Evolutionary conservation across 106 monocot genomes (phyloP).

Genomic region (Phalaenopsis aphrodite): DNA sequence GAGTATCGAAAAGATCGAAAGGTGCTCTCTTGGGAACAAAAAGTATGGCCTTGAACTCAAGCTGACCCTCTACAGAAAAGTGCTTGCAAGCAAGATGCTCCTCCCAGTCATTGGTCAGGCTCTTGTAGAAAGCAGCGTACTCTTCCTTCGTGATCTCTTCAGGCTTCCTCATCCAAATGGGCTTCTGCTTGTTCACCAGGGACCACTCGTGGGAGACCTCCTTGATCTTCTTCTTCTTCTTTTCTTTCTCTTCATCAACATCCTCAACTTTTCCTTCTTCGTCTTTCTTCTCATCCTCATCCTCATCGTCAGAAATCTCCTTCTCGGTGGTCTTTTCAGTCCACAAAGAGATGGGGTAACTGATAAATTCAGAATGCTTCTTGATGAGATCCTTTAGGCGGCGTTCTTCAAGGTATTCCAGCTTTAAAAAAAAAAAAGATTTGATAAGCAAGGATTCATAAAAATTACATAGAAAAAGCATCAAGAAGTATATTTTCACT

Average conservation of each 20-base stretch:
- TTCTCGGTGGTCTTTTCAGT: slow-evolving; percentile 72
- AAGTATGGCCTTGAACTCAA: slow-evolving; percentile 74
- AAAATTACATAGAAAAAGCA: too few relatives aligned
- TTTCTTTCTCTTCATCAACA: slow-evolving; percentile 71
- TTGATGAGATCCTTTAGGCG: slow-evolving; percentile 69
- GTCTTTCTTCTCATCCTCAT: slow-evolving; percentile 73
- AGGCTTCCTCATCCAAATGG: slow-evolving; percentile 85
- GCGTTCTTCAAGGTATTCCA: slow-evolving; percentile 71
- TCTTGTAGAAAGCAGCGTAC: slow-evolving; percentile 82
- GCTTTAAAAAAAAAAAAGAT: slow-evolving; percentile 15
- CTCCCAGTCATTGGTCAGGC: slow-evolving; percentile 82
- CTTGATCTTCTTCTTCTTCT: slow-evolving; percentile 34
- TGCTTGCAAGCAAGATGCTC: slow-evolving; percentile 72
- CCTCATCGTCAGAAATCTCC: slow-evolving; percentile 76
- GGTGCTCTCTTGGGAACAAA: slow-evolving; percentile 72
- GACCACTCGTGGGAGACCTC: slow-evolving; percentile 58
- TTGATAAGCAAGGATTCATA: too few relatives aligned
- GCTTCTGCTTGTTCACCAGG: slow-evolving; percentile 70
- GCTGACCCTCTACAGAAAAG: slow-evolving; percentile 79
- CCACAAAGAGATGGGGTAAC: slow-evolving; percentile 61
- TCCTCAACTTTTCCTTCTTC: slow-evolving; percentile 83
- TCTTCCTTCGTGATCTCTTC: slow-evolving; percentile 81
- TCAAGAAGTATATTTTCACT: too few relatives aligned
- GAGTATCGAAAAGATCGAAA: slow-evolving; percentile 70
- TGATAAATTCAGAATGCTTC: slow-evolving; percentile 32